phyloP scores from a whole-genome alignment of 345 rosid genomes.

The Lumnitzera littorea region DNA sequence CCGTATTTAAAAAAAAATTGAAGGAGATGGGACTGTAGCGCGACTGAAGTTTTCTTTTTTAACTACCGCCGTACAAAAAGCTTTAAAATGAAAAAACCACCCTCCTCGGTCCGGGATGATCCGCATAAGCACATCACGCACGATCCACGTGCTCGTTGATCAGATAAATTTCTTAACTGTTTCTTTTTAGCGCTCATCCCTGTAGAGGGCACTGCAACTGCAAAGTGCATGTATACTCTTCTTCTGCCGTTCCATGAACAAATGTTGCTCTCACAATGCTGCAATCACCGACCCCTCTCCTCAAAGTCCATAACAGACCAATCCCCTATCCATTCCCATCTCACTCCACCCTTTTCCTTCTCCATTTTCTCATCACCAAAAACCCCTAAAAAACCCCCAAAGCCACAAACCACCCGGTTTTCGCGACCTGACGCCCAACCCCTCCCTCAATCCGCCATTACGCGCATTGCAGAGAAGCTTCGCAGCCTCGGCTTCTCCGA shows the following conservation, averaged over 20 bases:
- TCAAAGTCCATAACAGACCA: constrained; percentile 6
- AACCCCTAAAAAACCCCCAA: constrained; percentile 16
- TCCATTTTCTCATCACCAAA: constrained; percentile 6
- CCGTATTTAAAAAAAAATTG: too few species aligned
- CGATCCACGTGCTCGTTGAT: too few species aligned
- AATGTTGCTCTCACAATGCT: constrained; percentile 7
- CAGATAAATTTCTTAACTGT: too few species aligned
- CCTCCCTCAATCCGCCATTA: constrained; percentile 66
- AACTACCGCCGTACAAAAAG: too few species aligned
- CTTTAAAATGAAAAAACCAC: too few species aligned
- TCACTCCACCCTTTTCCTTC: constrained; percentile 14
- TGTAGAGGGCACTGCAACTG: neutral
- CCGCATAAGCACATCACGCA: too few species aligned
- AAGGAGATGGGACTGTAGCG: too few species aligned
- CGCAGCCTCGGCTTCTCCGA: constrained; percentile 77
- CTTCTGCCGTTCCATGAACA: neutral
- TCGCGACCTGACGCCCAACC: constrained; percentile 24
- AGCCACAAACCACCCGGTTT: constrained; percentile 3
- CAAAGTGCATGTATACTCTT: neutral
- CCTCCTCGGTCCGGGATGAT: too few species aligned
- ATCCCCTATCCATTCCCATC: constrained; percentile 19
- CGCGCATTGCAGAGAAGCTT: constrained; percentile 90
- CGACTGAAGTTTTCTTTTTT: too few species aligned
- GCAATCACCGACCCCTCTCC: constrained; percentile 4
- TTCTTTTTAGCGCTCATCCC: too few species aligned